Conservation (phyloP, 257 asterid species). For the Solanum rostratum region DNA sequence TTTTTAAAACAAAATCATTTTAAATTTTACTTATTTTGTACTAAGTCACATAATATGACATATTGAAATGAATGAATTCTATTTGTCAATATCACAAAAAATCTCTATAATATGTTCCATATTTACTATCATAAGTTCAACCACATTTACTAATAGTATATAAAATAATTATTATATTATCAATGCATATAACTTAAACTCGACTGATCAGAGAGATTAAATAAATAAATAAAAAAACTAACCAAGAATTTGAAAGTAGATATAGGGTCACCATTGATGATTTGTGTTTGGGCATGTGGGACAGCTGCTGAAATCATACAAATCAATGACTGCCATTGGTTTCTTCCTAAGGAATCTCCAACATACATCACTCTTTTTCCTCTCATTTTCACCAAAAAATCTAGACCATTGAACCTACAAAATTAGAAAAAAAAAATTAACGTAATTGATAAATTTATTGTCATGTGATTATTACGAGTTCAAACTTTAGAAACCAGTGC, state of each 20-base stretch:
- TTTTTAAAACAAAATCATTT: no score
- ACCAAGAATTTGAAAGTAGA: slow-evolving; percentile 66
- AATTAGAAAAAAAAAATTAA: not conserved
- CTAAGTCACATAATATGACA: no score
- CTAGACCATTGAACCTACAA: slow-evolving; percentile 27
- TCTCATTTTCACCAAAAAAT: slow-evolving; percentile 21
- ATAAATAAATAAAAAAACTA: not conserved
- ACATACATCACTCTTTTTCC: slow-evolving; percentile 76
- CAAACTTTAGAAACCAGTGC: no score
- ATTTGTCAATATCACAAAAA: no score
- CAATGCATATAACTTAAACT: not conserved
- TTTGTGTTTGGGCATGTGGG: slow-evolving; percentile 53
- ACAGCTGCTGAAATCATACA: slow-evolving; percentile 68
- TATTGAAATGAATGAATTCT: no score
- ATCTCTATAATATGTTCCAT: no score
- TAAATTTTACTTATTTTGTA: no score
- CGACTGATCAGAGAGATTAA: not conserved
- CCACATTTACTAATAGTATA: not conserved
- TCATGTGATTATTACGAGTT: no score
- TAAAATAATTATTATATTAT: no score
- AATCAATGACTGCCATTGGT: slow-evolving; percentile 84
- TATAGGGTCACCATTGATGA: slow-evolving; percentile 55
- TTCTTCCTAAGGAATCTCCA: slow-evolving; percentile 87
- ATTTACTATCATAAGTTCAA: not conserved
- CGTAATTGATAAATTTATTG: no score